These are phyloP conservation scores for Jasminum sambac DNA, from an alignment of 257 asterid species.

Conservation along the genomic window DNA sequence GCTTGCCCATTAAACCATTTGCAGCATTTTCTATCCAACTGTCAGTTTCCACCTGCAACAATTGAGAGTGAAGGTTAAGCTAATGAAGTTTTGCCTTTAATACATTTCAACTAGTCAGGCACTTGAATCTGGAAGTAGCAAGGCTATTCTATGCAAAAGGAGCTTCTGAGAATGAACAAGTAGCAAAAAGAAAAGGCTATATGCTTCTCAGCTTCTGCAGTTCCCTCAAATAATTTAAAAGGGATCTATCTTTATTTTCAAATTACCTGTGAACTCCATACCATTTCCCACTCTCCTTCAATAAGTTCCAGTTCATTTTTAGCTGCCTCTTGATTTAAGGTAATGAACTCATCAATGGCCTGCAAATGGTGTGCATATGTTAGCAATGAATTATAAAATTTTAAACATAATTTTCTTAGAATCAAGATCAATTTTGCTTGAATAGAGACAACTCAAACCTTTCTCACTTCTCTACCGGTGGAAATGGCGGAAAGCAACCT, in stretches of 20 bases:
- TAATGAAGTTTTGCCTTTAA: neutral
- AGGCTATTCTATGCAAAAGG: neutral
- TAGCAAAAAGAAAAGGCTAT: neutral
- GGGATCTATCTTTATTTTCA: constrained; percentile 3
- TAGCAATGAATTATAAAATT: constrained; percentile 6
- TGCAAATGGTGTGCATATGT: constrained; percentile 30
- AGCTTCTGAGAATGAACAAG: neutral
- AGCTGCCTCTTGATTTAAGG: constrained; percentile 33
- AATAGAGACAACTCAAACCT: constrained; percentile 38
- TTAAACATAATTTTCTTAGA: neutral
- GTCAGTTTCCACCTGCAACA: constrained; percentile 73
- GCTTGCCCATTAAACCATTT: constrained; percentile 89
- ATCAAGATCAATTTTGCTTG: neutral
- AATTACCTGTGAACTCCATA: constrained; percentile 93
- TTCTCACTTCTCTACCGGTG: constrained; percentile 49
- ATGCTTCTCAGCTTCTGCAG: neutral
- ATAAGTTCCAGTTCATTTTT: constrained; percentile 57
- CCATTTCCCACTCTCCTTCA: constrained; percentile 90
- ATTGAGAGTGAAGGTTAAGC: constrained; percentile 3
- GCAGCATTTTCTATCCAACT: constrained; percentile 98
- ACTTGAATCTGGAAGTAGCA: neutral
- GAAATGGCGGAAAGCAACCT: constrained; percentile 66
- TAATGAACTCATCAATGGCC: constrained; percentile 67
- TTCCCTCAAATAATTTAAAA: constrained; percentile 6
- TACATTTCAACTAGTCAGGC: neutral